Base-by-base conservation (phyloP, 306 rosid species). In the Gynostemma pentaphyllum region DNA sequence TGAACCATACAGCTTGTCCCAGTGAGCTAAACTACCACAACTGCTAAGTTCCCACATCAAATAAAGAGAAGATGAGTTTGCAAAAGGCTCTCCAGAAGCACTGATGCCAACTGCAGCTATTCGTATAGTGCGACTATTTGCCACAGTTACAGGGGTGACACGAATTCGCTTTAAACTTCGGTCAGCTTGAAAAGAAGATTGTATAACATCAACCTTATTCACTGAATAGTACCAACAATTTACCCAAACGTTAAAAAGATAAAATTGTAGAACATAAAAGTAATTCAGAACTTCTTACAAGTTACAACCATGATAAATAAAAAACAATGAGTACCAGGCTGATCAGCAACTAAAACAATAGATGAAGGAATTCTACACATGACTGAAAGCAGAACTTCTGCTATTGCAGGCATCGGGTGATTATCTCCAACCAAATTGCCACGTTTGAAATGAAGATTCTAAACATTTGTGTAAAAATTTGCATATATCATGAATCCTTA, bases 361-460 rank as follows among this genome's bases (percentile, higher is more conserved):
- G 95, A 83, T 61, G 82, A 61, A 64, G 98, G 98, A 74, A 83
- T 28, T 80, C 78, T 69, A 72, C 98, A 83, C 2, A 9, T 41
- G 77, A 85, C 76, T 67, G 83, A 79, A 56, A 81, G 36, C 55
- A 69, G 67, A 77, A 76, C 81, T 59, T 76, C 80, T 45, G 79
- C 87, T 36, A 91, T 73, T 36, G 81, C 73, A 63, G 96, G 95
- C 75, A 75, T 70, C 74, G 92, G 90, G 81, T 91, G 96, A 72
- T 78, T 96, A 74, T 85, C 92, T 70, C 89, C 95, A 61, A 79
- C 86, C 85, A 80, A 78, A 82, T 91, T 91, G 62, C 98, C 98
- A 37, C 85, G 95, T 71, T 67, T 74, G 68, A 91, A 91, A 68
- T 21, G 50, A 73, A 91, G 76, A 80, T 70, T 80, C 97, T 89